These are phyloP conservation scores for Blastocystis sp. DNA, from an alignment of 352 stramenopile genomes.

Conservation along the genomic window DNA sequence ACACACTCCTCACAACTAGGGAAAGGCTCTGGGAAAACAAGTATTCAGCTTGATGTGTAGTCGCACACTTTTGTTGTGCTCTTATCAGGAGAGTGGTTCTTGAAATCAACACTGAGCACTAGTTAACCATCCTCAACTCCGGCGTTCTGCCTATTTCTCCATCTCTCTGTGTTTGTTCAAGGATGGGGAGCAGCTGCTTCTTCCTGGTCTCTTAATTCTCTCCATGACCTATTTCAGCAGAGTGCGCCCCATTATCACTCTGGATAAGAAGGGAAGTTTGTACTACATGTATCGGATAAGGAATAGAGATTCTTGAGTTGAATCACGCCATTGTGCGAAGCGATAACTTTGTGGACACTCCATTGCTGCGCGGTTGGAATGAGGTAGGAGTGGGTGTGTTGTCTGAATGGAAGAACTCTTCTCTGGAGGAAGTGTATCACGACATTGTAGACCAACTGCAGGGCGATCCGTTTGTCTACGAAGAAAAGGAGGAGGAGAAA, in stretches of 20 bases:
- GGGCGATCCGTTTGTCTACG: background rate
- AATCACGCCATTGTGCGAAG: constrained; percentile 2
- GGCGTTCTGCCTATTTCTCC: background rate
- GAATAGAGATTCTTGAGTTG: constrained; percentile 7
- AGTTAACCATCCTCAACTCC: background rate
- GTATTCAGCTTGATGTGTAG: constrained; percentile 18
- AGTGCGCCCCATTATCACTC: background rate
- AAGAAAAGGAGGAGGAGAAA: background rate
- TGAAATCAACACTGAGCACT: background rate
- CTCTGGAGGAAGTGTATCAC: background rate
- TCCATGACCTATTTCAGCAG: constrained; percentile 24
- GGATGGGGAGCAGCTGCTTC: background rate
- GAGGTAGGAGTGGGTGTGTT: background rate
- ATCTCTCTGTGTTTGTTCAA: constrained; percentile 14
- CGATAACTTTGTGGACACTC: background rate
- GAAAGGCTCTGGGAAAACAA: background rate
- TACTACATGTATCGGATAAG: background rate
- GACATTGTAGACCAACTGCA: constrained; percentile 22
- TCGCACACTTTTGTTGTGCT: constrained; percentile 1
- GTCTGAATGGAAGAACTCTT: background rate
- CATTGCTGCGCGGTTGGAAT: background rate
- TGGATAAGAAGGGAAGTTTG: constrained; percentile 13
- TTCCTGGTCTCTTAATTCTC: constrained; percentile 4
- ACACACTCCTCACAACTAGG: background rate
- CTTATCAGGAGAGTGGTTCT: constrained; percentile 18